These are phyloP conservation scores for Hypoxylon sp. DNA, from an alignment of 2,329 filamentous ascomycete genomes.

Conservation along the genomic window DNA sequence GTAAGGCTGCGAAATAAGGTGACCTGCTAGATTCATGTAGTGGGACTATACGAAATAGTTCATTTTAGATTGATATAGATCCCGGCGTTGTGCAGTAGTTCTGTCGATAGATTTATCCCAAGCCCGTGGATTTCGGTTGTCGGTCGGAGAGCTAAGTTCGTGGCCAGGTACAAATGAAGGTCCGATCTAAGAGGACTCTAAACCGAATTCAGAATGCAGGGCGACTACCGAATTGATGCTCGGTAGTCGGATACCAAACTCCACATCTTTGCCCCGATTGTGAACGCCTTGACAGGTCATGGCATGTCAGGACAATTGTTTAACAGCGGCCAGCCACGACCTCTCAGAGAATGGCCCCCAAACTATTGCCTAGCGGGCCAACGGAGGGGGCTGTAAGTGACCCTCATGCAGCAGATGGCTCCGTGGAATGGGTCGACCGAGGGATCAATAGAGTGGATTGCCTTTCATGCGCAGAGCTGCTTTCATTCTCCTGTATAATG, in stretches of 20 bases:
- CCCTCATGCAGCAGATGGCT: background rate
- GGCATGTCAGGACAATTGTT: background rate
- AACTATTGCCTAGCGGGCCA: background rate
- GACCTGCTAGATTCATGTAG: background rate
- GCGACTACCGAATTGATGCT: constrained; percentile 23
- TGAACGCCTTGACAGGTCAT: constrained; percentile 6
- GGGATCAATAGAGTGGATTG: background rate
- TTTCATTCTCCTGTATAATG: background rate
- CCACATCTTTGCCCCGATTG: constrained; percentile 8
- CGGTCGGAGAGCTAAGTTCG: constrained; percentile 13
- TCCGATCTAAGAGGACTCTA: background rate
- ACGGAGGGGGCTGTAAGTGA: background rate
- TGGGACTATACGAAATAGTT: background rate
- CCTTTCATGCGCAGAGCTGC: background rate
- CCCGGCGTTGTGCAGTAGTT: constrained; percentile 4
- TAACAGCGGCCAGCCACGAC: background rate
- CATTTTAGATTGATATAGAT: background rate
- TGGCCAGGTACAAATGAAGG: constrained; percentile 7
- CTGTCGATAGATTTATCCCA: background rate
- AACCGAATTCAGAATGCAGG: constrained; percentile 5
- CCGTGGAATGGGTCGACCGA: constrained; percentile 5
- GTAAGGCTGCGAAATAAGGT: background rate
- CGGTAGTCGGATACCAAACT: constrained; percentile 25
- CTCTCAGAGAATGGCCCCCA: background rate
- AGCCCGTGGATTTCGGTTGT: constrained; percentile 18